phyloP scores from a whole-genome alignment of 2,329 filamentous ascomycete species.

The Fusarium ramigenum region DNA sequence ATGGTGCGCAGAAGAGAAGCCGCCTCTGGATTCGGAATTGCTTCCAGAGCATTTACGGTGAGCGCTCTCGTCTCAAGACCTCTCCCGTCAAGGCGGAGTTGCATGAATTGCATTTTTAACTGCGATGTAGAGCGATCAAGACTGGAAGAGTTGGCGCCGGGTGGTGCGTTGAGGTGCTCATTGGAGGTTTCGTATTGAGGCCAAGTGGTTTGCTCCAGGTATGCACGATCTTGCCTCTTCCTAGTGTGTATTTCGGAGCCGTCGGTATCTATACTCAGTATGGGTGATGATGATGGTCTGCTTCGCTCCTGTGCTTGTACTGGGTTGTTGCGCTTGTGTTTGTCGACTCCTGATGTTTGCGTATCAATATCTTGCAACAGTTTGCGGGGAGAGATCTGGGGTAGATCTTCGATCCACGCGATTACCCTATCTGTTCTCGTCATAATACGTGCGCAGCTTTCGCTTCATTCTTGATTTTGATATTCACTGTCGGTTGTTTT shows the following conservation, averaged over 20 bases:
- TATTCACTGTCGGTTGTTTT: not conserved
- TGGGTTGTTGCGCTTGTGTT: not conserved
- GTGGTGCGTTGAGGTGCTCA: fast-evolving
- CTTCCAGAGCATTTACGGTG: not conserved
- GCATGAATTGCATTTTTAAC: not conserved
- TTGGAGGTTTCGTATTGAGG: not conserved
- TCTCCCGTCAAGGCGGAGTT: not conserved
- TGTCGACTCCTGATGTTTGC: not conserved
- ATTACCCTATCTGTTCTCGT: no score
- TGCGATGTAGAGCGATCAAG: not conserved
- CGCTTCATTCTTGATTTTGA: not conserved
- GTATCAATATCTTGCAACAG: not conserved
- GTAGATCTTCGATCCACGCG: not conserved
- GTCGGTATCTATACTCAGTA: fast-evolving
- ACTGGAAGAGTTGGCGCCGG: not conserved
- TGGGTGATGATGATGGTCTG: fast-evolving
- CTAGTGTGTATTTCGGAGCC: not conserved
- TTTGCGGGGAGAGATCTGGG: not conserved
- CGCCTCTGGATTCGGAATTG: not conserved
- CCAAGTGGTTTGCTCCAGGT: not conserved
- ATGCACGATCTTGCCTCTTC: not conserved
- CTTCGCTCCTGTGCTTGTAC: not conserved
- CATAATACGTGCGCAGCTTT: no score
- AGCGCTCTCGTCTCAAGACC: not conserved
- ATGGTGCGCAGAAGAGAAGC: not conserved